phyloP scores from a whole-genome alignment of 768 basidiomycete species.

The Terana coerulea region DNA sequence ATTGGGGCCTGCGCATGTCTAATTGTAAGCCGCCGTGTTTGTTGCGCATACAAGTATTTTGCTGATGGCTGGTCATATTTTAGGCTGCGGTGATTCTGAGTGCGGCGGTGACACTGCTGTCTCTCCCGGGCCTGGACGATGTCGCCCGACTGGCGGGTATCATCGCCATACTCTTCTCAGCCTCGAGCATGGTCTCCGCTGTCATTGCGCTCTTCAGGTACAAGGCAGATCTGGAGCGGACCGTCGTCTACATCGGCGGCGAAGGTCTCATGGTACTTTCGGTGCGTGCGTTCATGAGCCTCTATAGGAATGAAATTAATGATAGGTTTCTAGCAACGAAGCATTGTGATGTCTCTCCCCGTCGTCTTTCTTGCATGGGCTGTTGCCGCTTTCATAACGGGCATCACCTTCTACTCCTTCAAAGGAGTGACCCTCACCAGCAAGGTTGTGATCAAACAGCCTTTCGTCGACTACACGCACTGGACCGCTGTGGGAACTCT shows the following conservation, averaged over 20 bases:
- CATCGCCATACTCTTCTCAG: slow-evolving; percentile 64
- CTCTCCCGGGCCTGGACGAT: slow-evolving; percentile 69
- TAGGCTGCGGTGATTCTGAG: slow-evolving; percentile 80
- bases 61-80: slow-evolving; percentile 3
- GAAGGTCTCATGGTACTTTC: slow-evolving; percentile 57
- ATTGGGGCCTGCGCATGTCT: slow-evolving; percentile 51
- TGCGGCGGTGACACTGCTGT: slow-evolving; percentile 77
- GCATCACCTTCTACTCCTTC: slow-evolving; percentile 63
- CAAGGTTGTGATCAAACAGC: slow-evolving; percentile 32
- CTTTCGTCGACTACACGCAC: slow-evolving; percentile 56
- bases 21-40: slow-evolving; percentile 19
- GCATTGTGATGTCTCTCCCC: slow-evolving; percentile 66
- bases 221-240: slow-evolving; percentile 60
- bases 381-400: slow-evolving; percentile 63
- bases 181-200: slow-evolving; percentile 64
- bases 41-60: not conserved
- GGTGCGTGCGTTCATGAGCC: slow-evolving; percentile 27
- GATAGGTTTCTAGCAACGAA: slow-evolving; percentile 44
- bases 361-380: slow-evolving; percentile 72
- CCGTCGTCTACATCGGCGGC: slow-evolving; percentile 38
- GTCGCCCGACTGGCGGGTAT: slow-evolving; percentile 62
- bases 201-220: slow-evolving; percentile 67
- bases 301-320: slow-evolving; percentile 7
- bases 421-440: slow-evolving; percentile 43
- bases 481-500: slow-evolving; percentile 62